phyloP scores from a whole-genome alignment of 768 basidiomycete species.

The Vishniacozyma victoriae region DNA sequence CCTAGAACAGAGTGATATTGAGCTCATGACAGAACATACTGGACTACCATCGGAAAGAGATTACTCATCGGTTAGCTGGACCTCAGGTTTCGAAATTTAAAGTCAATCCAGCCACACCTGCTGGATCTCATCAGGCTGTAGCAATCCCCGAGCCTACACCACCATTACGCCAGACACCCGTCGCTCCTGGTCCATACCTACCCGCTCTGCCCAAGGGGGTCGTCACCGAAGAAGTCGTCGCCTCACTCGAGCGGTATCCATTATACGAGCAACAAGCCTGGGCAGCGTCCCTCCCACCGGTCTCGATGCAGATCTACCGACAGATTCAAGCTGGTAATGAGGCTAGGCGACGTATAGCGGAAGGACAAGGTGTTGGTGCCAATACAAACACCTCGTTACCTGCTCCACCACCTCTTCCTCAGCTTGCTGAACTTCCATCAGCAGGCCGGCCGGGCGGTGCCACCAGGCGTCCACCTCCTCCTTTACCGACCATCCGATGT shows the following conservation, averaged over 20 bases:
- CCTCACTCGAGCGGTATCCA: constrained; percentile 31
- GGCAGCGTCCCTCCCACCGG: constrained; percentile 22
- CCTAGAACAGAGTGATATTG: background rate
- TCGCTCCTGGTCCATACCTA: constrained; percentile 13
- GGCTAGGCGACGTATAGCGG: constrained; percentile 8
- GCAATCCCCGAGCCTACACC: constrained; percentile 3
- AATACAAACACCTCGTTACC: too few relatives aligned
- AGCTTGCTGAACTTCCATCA: constrained; percentile 7
- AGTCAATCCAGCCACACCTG: background rate
- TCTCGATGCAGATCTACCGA: constrained; percentile 23
- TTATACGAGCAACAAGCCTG: constrained; percentile 33
- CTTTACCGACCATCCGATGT: constrained; percentile 29
- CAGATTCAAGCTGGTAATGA: constrained; percentile 29
- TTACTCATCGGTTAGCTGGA: constrained; percentile 14
- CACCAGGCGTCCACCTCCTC: constrained; percentile 11
- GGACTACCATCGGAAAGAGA: background rate
- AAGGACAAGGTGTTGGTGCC: too few relatives aligned
- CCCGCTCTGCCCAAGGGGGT: constrained; percentile 31
- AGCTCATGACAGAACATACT: background rate
- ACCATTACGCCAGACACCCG: constrained; percentile 7
- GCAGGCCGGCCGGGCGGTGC: constrained; percentile 4
- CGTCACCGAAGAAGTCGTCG: constrained; percentile 39
- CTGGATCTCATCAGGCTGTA: too few relatives aligned
- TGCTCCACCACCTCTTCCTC: constrained; percentile 1
- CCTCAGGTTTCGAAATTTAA: constrained; percentile 4